Evolutionary conservation across 345 rosid genomes (phyloP), one percentile per base, ranked within the genome.

Genomic region (Aquilaria malaccensis): DNA sequence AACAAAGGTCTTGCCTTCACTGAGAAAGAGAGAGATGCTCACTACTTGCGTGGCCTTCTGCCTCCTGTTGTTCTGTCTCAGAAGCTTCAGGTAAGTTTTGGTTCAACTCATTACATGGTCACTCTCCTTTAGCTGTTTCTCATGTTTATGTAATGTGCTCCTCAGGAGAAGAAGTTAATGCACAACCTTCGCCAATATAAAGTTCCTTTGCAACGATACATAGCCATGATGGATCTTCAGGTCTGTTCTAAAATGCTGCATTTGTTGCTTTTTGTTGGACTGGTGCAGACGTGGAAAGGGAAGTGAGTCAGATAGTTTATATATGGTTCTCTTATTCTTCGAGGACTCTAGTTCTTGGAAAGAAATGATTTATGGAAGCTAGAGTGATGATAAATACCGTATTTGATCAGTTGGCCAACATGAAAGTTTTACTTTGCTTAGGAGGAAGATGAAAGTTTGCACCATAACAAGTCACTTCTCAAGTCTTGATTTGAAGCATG

Each of bases 161-260:
- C 55, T 65, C 72, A 94, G 95, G 87, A 83, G 84, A 80, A 65
- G 78, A 84, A 63, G 60, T 9, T 90, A 74, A 83, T 94, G 95
- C 84, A 79, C 52, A 88, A 73, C 67, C 85, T 94, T 61, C 96
- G 96, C 30, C 83, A 85, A 59, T 94, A 87, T 61, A 45, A 83
- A 59, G 92, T 90, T 77, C 97, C 97, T 33, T 56, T 94, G 58
- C 99, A 94, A 49, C 85, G 87, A 59, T 94, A 90, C 69, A 74
- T 90, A 72, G 96, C 97, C 43, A 79, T 94, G 84, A 85, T 90
- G 96, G 99, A 90, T 73, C 99, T 94, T 58, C 97, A 94, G 91
- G 97, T 91, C 57, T 51, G 7, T 66, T 10, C 58, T 56, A 33
- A 13, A 58, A 60, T 57, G 43, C 52, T 69, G 10, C 48, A 37